phyloP scores from a whole-genome alignment of 495 filamentous ascomycete species.

The Hypoxylon rickii region DNA sequence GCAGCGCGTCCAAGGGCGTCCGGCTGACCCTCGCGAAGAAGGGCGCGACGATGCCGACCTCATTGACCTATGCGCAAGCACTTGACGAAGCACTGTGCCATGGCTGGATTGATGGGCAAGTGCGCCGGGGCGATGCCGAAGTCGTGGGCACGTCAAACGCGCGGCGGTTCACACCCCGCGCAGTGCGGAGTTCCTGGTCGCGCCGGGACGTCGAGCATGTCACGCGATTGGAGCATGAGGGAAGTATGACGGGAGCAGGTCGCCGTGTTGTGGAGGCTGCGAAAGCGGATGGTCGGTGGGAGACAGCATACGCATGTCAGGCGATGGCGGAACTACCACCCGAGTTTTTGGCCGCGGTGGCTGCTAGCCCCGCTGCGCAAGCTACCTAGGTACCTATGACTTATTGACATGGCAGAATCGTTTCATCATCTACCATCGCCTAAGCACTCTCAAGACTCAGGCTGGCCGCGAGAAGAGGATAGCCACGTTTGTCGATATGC shows the following conservation, averaged over 20 bases:
- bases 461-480: conserved; percentile 29
- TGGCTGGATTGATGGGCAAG: conserved; percentile 65
- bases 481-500: conserved; percentile 32
- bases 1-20: conserved; percentile 46
- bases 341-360: conserved; percentile 25
- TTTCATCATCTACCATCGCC: conserved; percentile 31
- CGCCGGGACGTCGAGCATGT: conserved; percentile 52
- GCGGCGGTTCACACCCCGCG: conserved; percentile 61
- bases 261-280: conserved; percentile 55
- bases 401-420: conserved; percentile 22
- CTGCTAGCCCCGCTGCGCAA: conserved; percentile 22
- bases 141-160: conserved; percentile 46
- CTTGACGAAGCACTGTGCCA: conserved; percentile 61
- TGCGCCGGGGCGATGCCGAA: conserved; percentile 43
- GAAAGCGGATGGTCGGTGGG: conserved; percentile 60
- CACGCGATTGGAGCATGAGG: conserved; percentile 43
- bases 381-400: conserved; percentile 20
- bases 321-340: conserved; percentile 29
- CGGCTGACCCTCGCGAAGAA: conserved; percentile 63
- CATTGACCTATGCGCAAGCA: conserved; percentile 57
- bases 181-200: conserved; percentile 59
- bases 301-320: conserved; percentile 54
- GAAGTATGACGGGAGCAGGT: conserved; percentile 54
- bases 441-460: conserved; percentile 32
- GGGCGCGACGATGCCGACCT: conserved; percentile 42